Evolutionary conservation across 169 alveolate species (phyloP).

Genomic region (Plasmodium cynomolgi): DNA sequence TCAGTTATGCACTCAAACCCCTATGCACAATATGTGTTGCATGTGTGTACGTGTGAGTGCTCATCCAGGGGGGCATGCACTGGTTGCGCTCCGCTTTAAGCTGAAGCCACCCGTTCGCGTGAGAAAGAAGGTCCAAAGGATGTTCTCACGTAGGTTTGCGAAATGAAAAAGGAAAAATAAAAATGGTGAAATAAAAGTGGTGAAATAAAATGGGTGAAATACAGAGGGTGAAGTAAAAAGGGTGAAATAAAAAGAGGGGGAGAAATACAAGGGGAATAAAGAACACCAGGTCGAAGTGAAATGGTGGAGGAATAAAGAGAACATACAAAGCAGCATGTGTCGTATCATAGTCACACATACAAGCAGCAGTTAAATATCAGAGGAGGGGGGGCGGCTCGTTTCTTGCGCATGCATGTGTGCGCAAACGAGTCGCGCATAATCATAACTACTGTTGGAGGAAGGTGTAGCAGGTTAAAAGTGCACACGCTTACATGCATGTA

Average conservation of each 20-base stretch:
- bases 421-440: not conserved
- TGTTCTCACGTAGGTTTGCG: not conserved
- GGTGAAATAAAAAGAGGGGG: not conserved
- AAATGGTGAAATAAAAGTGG: no score
- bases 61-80: not conserved
- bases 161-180: not conserved
- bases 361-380: not conserved
- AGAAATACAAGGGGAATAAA: not conserved
- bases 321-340: not conserved
- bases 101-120: not conserved
- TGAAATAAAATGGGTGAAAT: no score
- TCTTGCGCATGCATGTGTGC: not conserved
- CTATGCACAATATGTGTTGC: not conserved
- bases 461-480: constrained; percentile 17
- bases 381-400: not conserved
- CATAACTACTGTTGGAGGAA: not conserved
- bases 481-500: not conserved
- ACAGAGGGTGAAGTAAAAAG: not conserved
- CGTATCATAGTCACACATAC: not conserved
- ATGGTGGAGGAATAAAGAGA: not conserved
- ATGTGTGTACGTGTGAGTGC: not conserved
- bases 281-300: not conserved
- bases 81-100: not conserved
- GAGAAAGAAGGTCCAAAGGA: not conserved
- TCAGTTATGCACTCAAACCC: not conserved